Conservation (phyloP, 805 yeast genomes). For the Sugiyamaella mastotermitis region DNA sequence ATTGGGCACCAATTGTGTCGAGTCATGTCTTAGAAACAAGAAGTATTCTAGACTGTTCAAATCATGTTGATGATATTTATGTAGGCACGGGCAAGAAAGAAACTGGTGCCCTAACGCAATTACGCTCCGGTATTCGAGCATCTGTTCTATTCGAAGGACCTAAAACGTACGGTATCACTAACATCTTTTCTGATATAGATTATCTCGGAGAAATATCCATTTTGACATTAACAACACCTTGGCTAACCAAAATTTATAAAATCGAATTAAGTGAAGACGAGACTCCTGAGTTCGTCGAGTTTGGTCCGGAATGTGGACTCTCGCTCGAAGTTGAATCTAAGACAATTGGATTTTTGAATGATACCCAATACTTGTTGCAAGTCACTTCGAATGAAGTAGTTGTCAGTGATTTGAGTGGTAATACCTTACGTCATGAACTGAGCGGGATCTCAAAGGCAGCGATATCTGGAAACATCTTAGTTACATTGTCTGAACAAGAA, state of each 20-base stretch:
- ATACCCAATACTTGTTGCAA: neutral
- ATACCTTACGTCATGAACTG: too few relatives aligned
- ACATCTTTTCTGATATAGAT: slow-evolving; percentile 5
- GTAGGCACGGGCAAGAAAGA: slow-evolving; percentile 15
- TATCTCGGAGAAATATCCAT: slow-evolving; percentile 1
- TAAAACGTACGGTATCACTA: slow-evolving; percentile 8
- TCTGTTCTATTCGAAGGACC: slow-evolving; percentile 13
- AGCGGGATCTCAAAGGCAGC: too few relatives aligned
- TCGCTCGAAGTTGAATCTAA: slow-evolving; percentile 5
- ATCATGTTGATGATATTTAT: slow-evolving; percentile 4
- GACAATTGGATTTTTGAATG: slow-evolving; percentile 1
- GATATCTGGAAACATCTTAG: too few relatives aligned
- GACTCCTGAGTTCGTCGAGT: slow-evolving; percentile 8
- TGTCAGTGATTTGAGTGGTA: slow-evolving; percentile 8
- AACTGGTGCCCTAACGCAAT: slow-evolving; percentile 13
- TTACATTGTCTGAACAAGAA: too few relatives aligned
- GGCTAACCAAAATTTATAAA: slow-evolving; percentile 9
- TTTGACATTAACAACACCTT: slow-evolving; percentile 9
- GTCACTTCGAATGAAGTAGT: neutral
- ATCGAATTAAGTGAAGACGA: slow-evolving; percentile 5
- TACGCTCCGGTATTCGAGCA: slow-evolving; percentile 13
- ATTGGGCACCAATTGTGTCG: slow-evolving; percentile 47
- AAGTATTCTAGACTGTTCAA: too few relatives aligned
- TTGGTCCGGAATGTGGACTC: slow-evolving; percentile 11
- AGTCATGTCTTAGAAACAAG: neutral